Evolutionary conservation across 306 rosid genomes (phyloP).

Genomic region (Albizia julibrissin): DNA sequence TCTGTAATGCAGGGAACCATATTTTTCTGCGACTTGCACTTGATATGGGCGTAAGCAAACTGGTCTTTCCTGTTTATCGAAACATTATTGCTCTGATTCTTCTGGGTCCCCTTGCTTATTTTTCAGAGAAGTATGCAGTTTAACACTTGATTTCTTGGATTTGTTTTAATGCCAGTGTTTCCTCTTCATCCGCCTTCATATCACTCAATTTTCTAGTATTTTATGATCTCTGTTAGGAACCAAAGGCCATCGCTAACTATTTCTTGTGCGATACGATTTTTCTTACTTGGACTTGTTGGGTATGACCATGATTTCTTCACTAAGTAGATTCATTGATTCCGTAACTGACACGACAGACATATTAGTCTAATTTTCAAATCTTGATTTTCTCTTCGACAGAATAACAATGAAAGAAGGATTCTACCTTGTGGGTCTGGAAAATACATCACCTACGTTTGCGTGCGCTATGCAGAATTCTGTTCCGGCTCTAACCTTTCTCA

Average conservation of each 20-base stretch:
- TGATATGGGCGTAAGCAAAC: conserved; percentile 59
- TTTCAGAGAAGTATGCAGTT: conserved; percentile 54
- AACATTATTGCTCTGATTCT: conserved; percentile 51
- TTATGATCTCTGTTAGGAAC: conserved; percentile 41
- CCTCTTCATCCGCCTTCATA: conserved; percentile 15
- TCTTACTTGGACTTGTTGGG: conserved; percentile 75
- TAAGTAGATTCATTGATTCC: neutral
- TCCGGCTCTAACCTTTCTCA: conserved; percentile 82
- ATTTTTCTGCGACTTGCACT: conserved; percentile 58
- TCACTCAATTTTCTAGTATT: neutral
- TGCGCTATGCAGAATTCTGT: conserved; percentile 70
- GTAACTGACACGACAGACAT: neutral
- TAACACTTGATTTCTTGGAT: conserved; percentile 8
- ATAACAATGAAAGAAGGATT: conserved; percentile 72
- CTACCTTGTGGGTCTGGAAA: conserved; percentile 69
- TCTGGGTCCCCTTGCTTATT: conserved; percentile 54
- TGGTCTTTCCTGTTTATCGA: conserved; percentile 64
- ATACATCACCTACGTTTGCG: conserved; percentile 77
- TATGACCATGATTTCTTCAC: conserved; percentile 25
- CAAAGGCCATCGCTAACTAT: conserved; percentile 56
- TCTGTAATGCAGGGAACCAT: conserved; percentile 64
- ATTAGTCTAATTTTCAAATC: neutral
- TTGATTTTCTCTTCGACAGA: conserved; percentile 40
- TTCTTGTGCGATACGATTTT: conserved; percentile 45
- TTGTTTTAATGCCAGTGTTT: neutral